Evolutionary conservation across 352 stramenopile genomes (phyloP).

Genomic region (Pythium rhizo-oryzae): DNA sequence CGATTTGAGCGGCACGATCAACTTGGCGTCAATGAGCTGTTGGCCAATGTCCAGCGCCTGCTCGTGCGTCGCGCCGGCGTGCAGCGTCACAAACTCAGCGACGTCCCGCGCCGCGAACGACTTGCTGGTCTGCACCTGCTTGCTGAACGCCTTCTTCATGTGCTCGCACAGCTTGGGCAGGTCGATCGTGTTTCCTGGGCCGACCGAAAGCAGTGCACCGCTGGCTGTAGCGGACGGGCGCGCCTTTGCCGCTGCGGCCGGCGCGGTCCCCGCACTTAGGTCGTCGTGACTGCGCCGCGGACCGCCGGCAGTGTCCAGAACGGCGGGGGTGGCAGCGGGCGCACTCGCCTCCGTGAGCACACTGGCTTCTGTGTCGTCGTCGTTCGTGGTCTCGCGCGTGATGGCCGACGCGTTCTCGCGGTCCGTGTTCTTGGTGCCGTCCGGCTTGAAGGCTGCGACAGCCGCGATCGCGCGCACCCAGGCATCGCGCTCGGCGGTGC

Average conservation of each 20-base stretch:
- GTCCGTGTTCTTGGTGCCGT: conserved; percentile 33
- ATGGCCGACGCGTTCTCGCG: conserved; percentile 9
- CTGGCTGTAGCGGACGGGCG: neutral
- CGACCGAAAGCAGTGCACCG: conserved; percentile 14
- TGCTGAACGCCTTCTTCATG: conserved; percentile 74
- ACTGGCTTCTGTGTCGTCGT: conserved; percentile 2
- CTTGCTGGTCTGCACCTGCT: conserved; percentile 78
- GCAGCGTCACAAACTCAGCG: conserved; percentile 59
- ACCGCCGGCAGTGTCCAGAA: neutral
- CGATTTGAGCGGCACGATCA: conserved; percentile 76
- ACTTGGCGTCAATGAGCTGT: conserved; percentile 66
- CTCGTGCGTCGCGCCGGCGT: conserved; percentile 36
- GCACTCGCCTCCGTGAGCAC: neutral
- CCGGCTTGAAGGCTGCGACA: conserved; percentile 55
- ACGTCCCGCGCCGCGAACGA: conserved; percentile 74
- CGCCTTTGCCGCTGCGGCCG: neutral
- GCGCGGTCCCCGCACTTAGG: neutral
- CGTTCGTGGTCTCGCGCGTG: conserved; percentile 8
- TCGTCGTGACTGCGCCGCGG: neutral
- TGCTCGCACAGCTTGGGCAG: conserved; percentile 62
- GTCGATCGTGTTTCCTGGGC: conserved; percentile 50
- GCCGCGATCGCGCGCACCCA: conserved; percentile 70
- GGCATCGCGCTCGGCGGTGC: conserved; percentile 58
- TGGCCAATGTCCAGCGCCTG: conserved; percentile 66
- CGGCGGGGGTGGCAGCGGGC: neutral